Percentiles rank a stretch among this genome's conserved stretches.
These are phyloP conservation scores for Nothophoma quercina DNA, from an alignment of 2,329 filamentous ascomycete species.

Conservation along the genomic window DNA sequence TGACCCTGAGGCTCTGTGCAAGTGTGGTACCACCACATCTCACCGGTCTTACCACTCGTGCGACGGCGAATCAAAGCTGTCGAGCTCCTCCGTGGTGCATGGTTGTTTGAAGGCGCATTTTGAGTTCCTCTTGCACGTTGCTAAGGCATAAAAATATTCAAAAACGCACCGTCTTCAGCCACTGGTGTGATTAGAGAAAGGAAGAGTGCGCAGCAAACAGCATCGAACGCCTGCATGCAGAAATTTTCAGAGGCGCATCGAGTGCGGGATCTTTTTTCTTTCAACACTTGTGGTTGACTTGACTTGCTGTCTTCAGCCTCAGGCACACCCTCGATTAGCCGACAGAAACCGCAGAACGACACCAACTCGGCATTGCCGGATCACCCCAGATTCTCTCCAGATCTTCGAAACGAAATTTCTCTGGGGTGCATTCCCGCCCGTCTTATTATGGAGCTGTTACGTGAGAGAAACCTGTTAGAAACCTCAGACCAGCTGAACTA, in stretches of 20 bases:
- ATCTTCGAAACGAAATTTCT: neutral
- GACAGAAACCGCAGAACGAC: constrained; percentile 12
- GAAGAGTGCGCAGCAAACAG: neutral
- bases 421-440: constrained; percentile 16
- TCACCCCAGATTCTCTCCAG: constrained; percentile 15
- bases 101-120: neutral
- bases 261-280: neutral
- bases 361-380: constrained; percentile 1
- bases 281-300: neutral
- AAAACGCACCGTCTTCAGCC: neutral
- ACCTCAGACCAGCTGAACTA: neutral
- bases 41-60: constrained; percentile 2
- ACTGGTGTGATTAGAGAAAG: neutral
- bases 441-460: constrained; percentile 22
- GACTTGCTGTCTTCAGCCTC: constrained; percentile 2
- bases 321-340: neutral
- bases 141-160: constrained; percentile 3
- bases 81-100: neutral
- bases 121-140: constrained; percentile 3
- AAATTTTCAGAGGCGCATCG: constrained; percentile 1
- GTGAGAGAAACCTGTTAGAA: constrained; percentile 10
- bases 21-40: constrained; percentile 1
- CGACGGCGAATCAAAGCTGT: neutral
- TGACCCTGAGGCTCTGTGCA: constrained; percentile 11
- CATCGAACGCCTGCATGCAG: neutral